Percentiles rank a stretch among this genome's conserved stretches.
Conservation (phyloP, 2,329 filamentous ascomycete species). For the Cladosporium sp. region DNA sequence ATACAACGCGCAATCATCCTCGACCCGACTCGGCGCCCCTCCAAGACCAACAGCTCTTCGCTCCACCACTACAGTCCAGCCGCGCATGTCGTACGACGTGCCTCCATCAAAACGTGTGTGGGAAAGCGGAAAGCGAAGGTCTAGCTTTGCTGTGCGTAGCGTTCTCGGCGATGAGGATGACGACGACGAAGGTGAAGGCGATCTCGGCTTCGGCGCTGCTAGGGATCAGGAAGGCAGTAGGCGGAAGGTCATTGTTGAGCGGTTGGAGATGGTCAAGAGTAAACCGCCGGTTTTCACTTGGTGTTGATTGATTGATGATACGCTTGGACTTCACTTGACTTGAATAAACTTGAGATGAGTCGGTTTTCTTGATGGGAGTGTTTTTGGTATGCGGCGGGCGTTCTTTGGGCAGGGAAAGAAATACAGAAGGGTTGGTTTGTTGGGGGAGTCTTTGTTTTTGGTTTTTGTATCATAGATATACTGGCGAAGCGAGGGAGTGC, state of each 20-base stretch:
- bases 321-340: too few relatives aligned
- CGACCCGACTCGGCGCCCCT: background rate
- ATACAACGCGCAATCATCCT: conserved; percentile 17
- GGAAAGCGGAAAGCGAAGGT: conserved; percentile 5
- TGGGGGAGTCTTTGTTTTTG: too few relatives aligned
- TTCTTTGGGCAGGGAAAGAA: too few relatives aligned
- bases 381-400: too few relatives aligned
- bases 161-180: conserved; percentile 42
- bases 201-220: conserved; percentile 89
- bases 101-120: background rate
- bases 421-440: too few relatives aligned
- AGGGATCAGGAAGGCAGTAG: conserved; percentile 89
- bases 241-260: conserved; percentile 93
- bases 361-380: too few relatives aligned
- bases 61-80: conserved; percentile 1
- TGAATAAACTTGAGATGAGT: too few relatives aligned
- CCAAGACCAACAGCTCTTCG: background rate
- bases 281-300: conserved; percentile 96
- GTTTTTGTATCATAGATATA: too few relatives aligned
- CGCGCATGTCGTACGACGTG: conserved; percentile 9
- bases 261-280: conserved; percentile 90
- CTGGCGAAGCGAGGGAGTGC: too few relatives aligned
- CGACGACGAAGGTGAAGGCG: conserved; percentile 79
- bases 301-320: conserved; percentile 63
- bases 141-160: conserved; percentile 4